phyloP scores from a whole-genome alignment of 2,329 filamentous ascomycete species.

The Cryphonectria radicalis region DNA sequence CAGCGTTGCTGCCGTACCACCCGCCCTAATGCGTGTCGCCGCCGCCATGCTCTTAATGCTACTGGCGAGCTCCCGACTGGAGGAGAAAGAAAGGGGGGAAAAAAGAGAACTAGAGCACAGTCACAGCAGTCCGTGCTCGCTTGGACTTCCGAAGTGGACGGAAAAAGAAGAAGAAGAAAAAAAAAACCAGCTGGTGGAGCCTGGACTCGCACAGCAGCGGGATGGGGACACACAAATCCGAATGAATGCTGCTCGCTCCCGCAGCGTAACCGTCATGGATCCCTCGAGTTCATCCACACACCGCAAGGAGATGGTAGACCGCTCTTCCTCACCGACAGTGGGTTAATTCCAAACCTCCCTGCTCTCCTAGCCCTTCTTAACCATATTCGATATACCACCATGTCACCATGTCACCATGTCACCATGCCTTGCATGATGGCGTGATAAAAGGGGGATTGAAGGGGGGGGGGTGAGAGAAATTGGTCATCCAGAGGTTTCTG shows the following conservation, averaged over 20 bases:
- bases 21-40: neutral
- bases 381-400: neutral
- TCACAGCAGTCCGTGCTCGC: neutral
- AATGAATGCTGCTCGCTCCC: neutral
- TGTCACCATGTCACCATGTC: neutral
- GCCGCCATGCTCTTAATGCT: neutral
- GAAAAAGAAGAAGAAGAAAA: too few relatives aligned
- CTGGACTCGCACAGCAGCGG: slow-evolving; percentile 14
- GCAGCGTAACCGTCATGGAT: neutral
- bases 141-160: neutral
- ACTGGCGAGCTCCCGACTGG: neutral
- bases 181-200: neutral
- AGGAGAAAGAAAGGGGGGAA: neutral
- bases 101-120: neutral
- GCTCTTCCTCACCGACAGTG: neutral
- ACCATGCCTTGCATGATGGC: neutral
- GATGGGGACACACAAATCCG: neutral
- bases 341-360: neutral
- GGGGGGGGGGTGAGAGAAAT: neutral
- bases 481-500: neutral
- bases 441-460: neutral
- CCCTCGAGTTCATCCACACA: neutral
- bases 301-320: neutral
- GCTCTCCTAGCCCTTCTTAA: neutral
- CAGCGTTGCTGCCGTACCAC: neutral